Base-by-base conservation (phyloP, 805 yeast genomes). In the Pichia rugopelliculosa region DNA sequence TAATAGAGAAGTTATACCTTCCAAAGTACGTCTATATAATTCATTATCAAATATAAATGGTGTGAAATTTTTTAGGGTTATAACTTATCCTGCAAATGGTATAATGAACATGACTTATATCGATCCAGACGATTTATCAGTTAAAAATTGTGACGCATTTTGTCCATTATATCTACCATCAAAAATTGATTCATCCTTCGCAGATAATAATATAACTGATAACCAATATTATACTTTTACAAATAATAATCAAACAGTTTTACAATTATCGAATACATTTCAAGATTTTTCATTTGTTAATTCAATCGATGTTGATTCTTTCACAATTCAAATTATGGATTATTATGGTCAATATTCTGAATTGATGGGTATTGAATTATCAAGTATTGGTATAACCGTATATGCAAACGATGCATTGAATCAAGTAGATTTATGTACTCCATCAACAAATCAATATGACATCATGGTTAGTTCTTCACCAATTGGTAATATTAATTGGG, bases 101-200 rank as follows among this genome's bases (percentile, higher is more conserved):
- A 91, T 91, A 52, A 86, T 93, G 96, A 93, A 93, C 62, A 64
- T 93, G 53, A 80, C 95, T 0, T 93, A 89, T 58, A 69, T 85
- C 21, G 91, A 91, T 59, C 95, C 96, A 3, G 51, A 60, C 0
- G 74, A 87, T 2, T 79, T 83, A 42, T 66, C 71, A n/a, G 44
- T 74, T 3, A 61, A 67, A 15, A 68, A 68, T 59, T 93, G 99
- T 70, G 96, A 89, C 63, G 95, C 96, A 0, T 83, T 78, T 75
- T 93, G 99, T 65, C 95, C 96, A 0, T 68, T 91, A 23, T 44
- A 18, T 25, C 66, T 74, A 1, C 71, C 72, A 25, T 61, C 63
- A 12, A 48, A 70, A 0, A 58, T 62, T 3, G 61, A 83, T 10
- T 18, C 47, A 2, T 25, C 42, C 2, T 37, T 48, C 12, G 22